Evolutionary conservation across 2,329 filamentous ascomycete genomes (phyloP).

Genomic region (Fusarium nelsonii): DNA sequence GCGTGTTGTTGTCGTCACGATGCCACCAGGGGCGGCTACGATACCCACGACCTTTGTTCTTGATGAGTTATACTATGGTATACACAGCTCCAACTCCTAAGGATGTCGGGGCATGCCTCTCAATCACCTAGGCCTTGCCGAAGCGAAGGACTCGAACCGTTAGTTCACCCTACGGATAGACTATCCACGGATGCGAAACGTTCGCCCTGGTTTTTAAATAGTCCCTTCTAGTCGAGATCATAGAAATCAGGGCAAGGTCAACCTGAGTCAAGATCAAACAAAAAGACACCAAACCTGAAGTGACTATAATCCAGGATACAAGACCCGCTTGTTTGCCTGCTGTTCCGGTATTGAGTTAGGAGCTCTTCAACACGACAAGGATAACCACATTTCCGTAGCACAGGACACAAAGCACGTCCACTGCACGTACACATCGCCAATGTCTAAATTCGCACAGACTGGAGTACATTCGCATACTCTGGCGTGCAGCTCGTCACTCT

Average conservation of each 20-base stretch:
- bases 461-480: slow-evolving; percentile 16
- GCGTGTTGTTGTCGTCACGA: slow-evolving; percentile 49
- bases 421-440: slow-evolving; percentile 33
- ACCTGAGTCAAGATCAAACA: slow-evolving; percentile 33
- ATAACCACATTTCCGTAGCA: slow-evolving; percentile 16
- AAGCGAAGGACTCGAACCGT: slow-evolving; percentile 31
- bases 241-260: slow-evolving; percentile 20
- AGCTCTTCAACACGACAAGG: slow-evolving; percentile 34
- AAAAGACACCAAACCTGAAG: slow-evolving; percentile 30
- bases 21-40: slow-evolving; percentile 34
- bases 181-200: slow-evolving; percentile 37
- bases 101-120: slow-evolving; percentile 13
- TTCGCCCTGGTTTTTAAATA: slow-evolving; percentile 23
- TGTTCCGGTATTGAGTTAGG: slow-evolving; percentile 27
- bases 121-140: slow-evolving; percentile 23
- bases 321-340: slow-evolving; percentile 32
- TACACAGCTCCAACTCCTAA: slow-evolving; percentile 13
- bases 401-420: slow-evolving; percentile 29
- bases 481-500: slow-evolving; percentile 39
- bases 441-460: slow-evolving; percentile 39
- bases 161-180: slow-evolving; percentile 6
- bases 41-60: slow-evolving; percentile 29
- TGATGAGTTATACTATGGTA: slow-evolving; percentile 8
- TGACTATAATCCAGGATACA: slow-evolving; percentile 29
- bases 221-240: slow-evolving; percentile 17